Conservation (phyloP, 345 rosid genomes). For the Gossypium anomalum region DNA sequence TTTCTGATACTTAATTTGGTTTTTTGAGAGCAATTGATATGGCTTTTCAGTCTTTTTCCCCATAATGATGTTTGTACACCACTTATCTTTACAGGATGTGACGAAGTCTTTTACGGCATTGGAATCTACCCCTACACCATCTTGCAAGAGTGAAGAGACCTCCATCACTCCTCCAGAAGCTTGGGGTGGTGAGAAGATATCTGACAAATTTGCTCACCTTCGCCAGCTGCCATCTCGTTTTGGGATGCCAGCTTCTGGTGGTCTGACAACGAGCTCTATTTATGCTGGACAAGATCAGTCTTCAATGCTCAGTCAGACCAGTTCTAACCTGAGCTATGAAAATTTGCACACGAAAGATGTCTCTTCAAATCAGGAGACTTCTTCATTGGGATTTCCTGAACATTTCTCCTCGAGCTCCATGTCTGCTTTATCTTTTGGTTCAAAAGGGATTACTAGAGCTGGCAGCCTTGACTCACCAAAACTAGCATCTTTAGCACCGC, state of each 20-base stretch:
- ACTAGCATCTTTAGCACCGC: slow-evolving; percentile 42
- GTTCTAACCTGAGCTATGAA: slow-evolving; percentile 35
- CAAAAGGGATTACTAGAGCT: slow-evolving; percentile 42
- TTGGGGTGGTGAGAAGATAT: slow-evolving; percentile 93
- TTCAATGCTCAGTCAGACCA: slow-evolving; percentile 46
- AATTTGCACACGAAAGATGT: slow-evolving; percentile 49
- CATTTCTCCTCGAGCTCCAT: slow-evolving; percentile 49
- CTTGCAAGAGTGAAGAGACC: slow-evolving; percentile 69
- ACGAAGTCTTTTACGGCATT: slow-evolving; percentile 32
- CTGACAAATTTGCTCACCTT: slow-evolving; percentile 56
- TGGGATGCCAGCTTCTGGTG: slow-evolving; percentile 45
- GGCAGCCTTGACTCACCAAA: slow-evolving; percentile 48
- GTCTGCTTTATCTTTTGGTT: slow-evolving; percentile 33
- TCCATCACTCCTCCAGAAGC: slow-evolving; percentile 96
- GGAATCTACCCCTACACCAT: slow-evolving; percentile 56
- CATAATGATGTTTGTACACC: neutral
- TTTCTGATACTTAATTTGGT: neutral
- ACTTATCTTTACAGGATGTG: slow-evolving; percentile 52
- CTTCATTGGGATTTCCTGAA: slow-evolving; percentile 48
- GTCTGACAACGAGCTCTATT: slow-evolving; percentile 56
- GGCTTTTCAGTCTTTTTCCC: neutral
- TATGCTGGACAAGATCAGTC: slow-evolving; percentile 67
- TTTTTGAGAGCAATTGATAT: neutral
- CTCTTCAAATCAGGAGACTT: slow-evolving; percentile 42
- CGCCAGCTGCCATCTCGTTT: slow-evolving; percentile 64